Percentiles rank a stretch among this genome's conserved stretches.
These are phyloP conservation scores for Amanita rubescens DNA, from an alignment of 768 basidiomycete genomes.

Conservation along the genomic window DNA sequence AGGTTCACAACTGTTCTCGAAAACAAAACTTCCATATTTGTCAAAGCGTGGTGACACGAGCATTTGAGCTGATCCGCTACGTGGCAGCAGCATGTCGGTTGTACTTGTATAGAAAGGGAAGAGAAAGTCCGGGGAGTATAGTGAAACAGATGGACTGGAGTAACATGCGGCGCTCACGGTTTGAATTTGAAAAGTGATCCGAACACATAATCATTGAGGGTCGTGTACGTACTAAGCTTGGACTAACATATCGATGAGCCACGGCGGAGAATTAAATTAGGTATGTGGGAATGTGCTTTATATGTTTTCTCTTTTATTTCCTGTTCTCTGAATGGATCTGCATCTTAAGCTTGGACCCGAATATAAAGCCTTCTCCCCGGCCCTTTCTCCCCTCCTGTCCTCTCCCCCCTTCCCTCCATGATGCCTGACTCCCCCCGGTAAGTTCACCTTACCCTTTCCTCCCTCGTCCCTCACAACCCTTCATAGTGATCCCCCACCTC, in stretches of 20 bases:
- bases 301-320: slow-evolving; percentile 4
- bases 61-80: slow-evolving; percentile 3
- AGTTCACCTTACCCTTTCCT: not conserved
- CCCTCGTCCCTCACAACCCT: not conserved
- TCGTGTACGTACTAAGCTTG: slow-evolving; percentile 1
- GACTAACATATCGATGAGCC: not conserved
- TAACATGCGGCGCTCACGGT: not conserved
- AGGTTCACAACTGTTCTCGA: not conserved
- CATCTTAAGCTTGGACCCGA: slow-evolving; percentile 2
- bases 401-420: not conserved
- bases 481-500: not conserved
- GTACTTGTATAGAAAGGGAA: too few species aligned
- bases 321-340: slow-evolving; percentile 1
- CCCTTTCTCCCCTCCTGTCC: not conserved
- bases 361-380: not conserved
- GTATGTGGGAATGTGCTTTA: not conserved
- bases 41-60: not conserved
- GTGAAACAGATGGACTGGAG: slow-evolving; percentile 5
- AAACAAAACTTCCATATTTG: slow-evolving; percentile 3
- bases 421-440: not conserved
- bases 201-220: not conserved
- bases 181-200: not conserved
- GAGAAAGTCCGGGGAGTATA: too few species aligned
- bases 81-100: not conserved
- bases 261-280: slow-evolving; percentile 2